These are phyloP conservation scores for Xylariaceae sp. DNA, from an alignment of 2,329 filamentous ascomycete species.

Conservation along the genomic window DNA sequence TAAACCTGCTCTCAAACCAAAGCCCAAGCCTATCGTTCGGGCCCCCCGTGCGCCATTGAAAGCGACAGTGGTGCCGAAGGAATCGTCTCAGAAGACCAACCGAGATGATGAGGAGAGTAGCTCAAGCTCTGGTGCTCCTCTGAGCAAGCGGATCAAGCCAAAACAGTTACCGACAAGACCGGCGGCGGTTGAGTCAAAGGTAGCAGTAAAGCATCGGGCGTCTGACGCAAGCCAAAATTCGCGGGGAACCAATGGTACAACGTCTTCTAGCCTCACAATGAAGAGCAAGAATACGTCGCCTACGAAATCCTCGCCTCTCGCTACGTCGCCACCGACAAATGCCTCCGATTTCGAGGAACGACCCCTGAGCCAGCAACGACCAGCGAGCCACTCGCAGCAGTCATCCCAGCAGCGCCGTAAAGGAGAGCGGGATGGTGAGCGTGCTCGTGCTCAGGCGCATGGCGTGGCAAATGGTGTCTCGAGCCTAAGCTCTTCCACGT, in stretches of 20 bases:
- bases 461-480: slow-evolving; percentile 23
- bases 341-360: slow-evolving; percentile 55
- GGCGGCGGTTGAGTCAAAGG: slow-evolving; percentile 30
- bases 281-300: slow-evolving; percentile 54
- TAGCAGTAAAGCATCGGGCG: slow-evolving; percentile 40
- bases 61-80: slow-evolving; percentile 29
- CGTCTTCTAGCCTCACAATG: slow-evolving; percentile 38
- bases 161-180: slow-evolving; percentile 35
- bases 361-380: slow-evolving; percentile 19
- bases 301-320: slow-evolving; percentile 58
- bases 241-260: slow-evolving; percentile 34
- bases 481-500: slow-evolving; percentile 19
- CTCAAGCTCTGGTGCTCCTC: slow-evolving; percentile 54
- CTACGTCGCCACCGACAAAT: slow-evolving; percentile 61
- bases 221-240: slow-evolving; percentile 47
- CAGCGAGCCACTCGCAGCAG: slow-evolving; percentile 17
- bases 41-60: slow-evolving; percentile 26
- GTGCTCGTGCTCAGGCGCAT: slow-evolving; percentile 20
- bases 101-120: slow-evolving; percentile 52
- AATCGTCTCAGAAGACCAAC: slow-evolving; percentile 44
- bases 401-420: slow-evolving; percentile 20
- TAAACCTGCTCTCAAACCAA: slow-evolving; percentile 29
- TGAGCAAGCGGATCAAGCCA: slow-evolving; percentile 54
- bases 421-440: slow-evolving; percentile 23
- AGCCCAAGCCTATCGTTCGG: slow-evolving; percentile 32